phyloP scores from a whole-genome alignment of 108 stramenopile genomes.

The Skeletonema costatum region DNA sequence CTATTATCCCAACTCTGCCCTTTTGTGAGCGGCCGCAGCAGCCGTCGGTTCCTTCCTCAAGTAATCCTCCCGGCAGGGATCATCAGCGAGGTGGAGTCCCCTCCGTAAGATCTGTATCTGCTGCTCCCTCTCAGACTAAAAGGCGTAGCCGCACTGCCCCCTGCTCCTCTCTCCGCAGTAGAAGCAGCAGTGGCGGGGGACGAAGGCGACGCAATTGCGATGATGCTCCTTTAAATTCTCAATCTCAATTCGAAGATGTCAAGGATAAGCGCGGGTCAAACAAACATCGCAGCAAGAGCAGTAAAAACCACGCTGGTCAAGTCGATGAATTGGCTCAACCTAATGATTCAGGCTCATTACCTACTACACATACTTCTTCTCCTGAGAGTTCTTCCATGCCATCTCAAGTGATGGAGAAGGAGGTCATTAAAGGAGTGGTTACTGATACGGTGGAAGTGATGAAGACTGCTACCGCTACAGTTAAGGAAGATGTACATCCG shows the following conservation, averaged over 20 bases:
- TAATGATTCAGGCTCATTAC: not conserved
- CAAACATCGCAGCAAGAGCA: no score
- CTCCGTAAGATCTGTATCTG: not conserved
- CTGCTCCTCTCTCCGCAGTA: not conserved
- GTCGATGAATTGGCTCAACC: conserved; percentile 12
- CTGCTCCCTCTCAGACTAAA: not conserved
- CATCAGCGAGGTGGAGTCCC: not conserved
- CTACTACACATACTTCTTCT: not conserved
- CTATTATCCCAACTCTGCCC: not conserved
- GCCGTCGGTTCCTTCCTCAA: not conserved
- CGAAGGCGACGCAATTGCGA: no score
- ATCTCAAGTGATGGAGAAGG: not conserved
- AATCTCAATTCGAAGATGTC: no score
- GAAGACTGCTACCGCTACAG: no score
- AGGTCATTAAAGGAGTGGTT: not conserved
- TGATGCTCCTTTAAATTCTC: no score
- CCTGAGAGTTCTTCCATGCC: not conserved
- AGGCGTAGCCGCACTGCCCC: not conserved
- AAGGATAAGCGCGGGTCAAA: no score
- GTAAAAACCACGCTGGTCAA: not conserved
- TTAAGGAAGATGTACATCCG: no score
- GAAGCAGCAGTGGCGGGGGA: not conserved
- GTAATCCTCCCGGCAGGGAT: not conserved
- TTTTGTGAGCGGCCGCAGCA: not conserved
- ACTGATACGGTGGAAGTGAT: no score